Conservation (phyloP, 148 eudicot genomes). For the Chenopodium berlandieri region DNA sequence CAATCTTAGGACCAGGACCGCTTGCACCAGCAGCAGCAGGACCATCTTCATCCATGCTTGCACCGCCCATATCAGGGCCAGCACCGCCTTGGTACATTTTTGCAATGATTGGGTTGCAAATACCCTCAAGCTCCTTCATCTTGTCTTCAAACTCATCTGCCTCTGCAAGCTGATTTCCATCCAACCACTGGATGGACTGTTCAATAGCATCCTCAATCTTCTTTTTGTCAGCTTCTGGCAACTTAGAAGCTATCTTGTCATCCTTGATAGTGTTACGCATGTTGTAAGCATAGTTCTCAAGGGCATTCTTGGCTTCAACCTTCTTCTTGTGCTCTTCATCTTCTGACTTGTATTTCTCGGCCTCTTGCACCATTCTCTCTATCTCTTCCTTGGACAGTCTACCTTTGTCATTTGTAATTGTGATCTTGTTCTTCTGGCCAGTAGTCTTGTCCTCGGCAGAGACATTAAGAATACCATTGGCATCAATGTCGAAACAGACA, state of each 20-base stretch:
- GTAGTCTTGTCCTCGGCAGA: conserved; percentile 60
- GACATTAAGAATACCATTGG: conserved; percentile 52
- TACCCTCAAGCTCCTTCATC: conserved; percentile 46
- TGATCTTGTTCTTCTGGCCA: conserved; percentile 54
- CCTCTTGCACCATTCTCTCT: conserved; percentile 61
- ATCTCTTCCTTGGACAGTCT: conserved; percentile 53
- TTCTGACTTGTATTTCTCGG: conserved; percentile 51
- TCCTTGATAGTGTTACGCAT: conserved; percentile 63
- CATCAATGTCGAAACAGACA: conserved; percentile 56
- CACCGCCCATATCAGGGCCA: conserved; percentile 36
- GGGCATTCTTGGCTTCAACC: conserved; percentile 52
- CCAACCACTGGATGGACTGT: conserved; percentile 44
- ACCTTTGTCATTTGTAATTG: conserved; percentile 59
- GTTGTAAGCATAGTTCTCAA: conserved; percentile 52
- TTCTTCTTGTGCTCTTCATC: conserved; percentile 59
- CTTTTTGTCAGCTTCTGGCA: conserved; percentile 45
- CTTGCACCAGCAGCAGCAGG: conserved; percentile 37
- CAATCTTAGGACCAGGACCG: conserved; percentile 57
- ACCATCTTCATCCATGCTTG: conserved; percentile 43
- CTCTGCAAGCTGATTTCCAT: conserved; percentile 54
- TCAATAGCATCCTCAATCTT: conserved; percentile 55
- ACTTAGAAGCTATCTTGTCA: conserved; percentile 47
- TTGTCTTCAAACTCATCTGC: conserved; percentile 51
- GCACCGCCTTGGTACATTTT: conserved; percentile 46
- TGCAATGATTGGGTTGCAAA: conserved; percentile 50